These are phyloP conservation scores for Sporothrix humicola DNA, from an alignment of 2,329 filamentous ascomycete species.

Conservation along the genomic window DNA sequence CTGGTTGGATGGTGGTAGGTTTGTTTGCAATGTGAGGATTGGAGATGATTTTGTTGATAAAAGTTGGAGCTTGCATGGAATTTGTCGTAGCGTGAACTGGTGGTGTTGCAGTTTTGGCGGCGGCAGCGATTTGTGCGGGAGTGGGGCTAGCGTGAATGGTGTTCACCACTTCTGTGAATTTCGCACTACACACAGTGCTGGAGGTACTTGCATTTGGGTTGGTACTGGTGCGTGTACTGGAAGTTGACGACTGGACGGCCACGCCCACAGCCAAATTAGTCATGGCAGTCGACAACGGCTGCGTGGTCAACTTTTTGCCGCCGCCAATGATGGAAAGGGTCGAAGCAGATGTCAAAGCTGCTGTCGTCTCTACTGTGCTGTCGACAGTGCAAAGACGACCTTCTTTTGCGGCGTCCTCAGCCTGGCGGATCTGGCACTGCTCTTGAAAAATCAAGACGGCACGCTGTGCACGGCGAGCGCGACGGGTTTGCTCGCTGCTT, in stretches of 20 bases:
- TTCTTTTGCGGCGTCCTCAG: conserved; percentile 33
- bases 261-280: conserved; percentile 6
- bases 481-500: conserved; percentile 31
- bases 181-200: conserved; percentile 15
- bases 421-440: conserved; percentile 34
- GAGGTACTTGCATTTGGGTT: no score
- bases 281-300: not conserved
- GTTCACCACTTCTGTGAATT: conserved; percentile 22
- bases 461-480: conserved; percentile 37
- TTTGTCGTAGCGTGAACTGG: conserved; percentile 21
- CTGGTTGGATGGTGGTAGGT: conserved; percentile 12
- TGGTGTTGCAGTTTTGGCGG: not conserved
- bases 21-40: not conserved
- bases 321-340: not conserved
- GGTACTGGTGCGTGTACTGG: not conserved
- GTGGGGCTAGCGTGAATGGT: conserved; percentile 31
- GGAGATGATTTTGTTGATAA: conserved; percentile 26
- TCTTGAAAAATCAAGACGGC: conserved; percentile 36
- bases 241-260: not conserved
- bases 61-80: conserved; percentile 9
- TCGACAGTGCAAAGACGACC: conserved; percentile 22
- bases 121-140: not conserved
- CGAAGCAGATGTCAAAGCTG: not conserved
- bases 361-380: not conserved
- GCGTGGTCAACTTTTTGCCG: not conserved